Base-by-base conservation (phyloP, 1,139 yeast genomes). In the Debaryomyces sp. region DNA sequence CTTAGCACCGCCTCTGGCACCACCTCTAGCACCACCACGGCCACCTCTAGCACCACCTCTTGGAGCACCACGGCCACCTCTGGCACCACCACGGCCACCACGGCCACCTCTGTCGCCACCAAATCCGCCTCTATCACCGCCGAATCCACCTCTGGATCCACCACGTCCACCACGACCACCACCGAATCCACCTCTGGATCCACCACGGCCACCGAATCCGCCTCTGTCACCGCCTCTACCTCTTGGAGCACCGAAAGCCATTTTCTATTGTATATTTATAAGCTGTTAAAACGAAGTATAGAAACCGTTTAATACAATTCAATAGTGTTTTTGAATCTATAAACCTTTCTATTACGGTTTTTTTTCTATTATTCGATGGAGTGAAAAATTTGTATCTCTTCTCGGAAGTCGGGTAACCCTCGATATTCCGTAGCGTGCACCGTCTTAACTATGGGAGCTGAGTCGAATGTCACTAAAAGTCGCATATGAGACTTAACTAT, bases 1-100 rank as follows among this genome's bases (percentile, higher is more conserved):
- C 77, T 90, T 89, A 65, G 96, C 89, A 70, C 98, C 99, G 60
- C 87, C 89, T 58, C 77, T 65, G 58, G 88, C 88, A 70, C 89
- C 89, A 60, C 92, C 92, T 57, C 85, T 66, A 55, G 89, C 90
- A 69, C 90, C 94, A 58, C 91, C 89, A 52, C 87, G 62, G 47
- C 80, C 80, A 59, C 87, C 89, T 62, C 90, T 79, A 50, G 82
- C 73, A 43, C 83, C 81, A 50, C 87, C 85, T 38, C 77, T 47
- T 41, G 62, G 64, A 17, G 61, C 65, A 50, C 85, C 87, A 45
- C 71, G 60, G 17, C 59, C 51, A 41, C 82, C 81, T 49, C 61
- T n/a, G n/a, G n/a, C 4, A 1, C 21, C 21, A 48, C 68, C 68
- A 26, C 70, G 60, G 47, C 82, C 71, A 35, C 63, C 56, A 35